phyloP scores from a whole-genome alignment of 2,329 filamentous ascomycete species.

The Xylaria multiplex region DNA sequence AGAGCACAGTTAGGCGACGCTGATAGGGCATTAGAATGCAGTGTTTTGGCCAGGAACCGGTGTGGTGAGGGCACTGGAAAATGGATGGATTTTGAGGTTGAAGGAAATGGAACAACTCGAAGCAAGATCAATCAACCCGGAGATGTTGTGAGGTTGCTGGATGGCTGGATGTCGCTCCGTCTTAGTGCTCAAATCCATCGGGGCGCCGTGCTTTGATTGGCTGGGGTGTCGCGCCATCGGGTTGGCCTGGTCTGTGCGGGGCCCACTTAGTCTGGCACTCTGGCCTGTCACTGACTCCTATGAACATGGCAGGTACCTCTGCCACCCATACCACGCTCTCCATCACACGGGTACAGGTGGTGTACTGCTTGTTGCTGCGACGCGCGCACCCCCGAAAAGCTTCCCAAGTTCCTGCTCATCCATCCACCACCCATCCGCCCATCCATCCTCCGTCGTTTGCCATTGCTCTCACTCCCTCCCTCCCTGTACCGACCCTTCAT shows the following conservation, averaged over 20 bases:
- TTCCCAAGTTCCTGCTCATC: conserved; percentile 27
- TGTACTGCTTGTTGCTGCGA: conserved; percentile 33
- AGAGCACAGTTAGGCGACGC: conserved; percentile 40
- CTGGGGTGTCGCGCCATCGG: conserved; percentile 36
- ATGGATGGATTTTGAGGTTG: conserved; percentile 43
- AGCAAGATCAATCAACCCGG: conserved; percentile 41
- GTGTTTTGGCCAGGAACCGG: conserved; percentile 19
- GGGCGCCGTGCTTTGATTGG: conserved; percentile 43
- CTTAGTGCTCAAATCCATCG: conserved; percentile 31
- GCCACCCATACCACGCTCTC: no score
- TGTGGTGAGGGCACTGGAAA: conserved; percentile 26
- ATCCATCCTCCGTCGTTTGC: conserved; percentile 27
- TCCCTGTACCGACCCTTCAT: conserved; percentile 20
- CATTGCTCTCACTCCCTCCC: conserved; percentile 15
- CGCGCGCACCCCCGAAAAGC: conserved; percentile 35
- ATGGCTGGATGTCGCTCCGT: conserved; percentile 31
- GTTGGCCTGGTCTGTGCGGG: conserved; percentile 41
- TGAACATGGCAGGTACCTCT: no score
- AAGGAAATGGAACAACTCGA: conserved; percentile 41
- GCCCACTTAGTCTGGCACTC: conserved; percentile 27
- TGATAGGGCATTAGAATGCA: conserved; percentile 12
- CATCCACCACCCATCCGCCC: conserved; percentile 26
- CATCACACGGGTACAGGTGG: conserved; percentile 5
- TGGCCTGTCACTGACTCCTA: conserved; percentile 14
- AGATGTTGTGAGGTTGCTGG: conserved; percentile 46